Evolutionary conservation across 192 early-diverging fungal species (phyloP), one percentile per base, ranked within the genome.

Genomic region (Diversispora eburnea): DNA sequence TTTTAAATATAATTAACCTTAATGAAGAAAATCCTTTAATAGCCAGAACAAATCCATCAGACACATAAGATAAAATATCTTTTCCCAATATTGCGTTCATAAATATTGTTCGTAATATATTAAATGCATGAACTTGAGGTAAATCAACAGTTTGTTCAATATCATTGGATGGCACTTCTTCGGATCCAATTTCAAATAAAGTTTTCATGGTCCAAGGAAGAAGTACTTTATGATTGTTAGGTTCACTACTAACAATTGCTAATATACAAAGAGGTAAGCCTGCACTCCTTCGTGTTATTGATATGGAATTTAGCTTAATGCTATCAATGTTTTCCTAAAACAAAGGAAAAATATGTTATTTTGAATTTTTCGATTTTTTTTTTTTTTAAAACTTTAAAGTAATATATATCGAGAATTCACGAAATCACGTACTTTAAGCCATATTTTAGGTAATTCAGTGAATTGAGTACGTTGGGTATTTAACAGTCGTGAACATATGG

Each of bases 81-180:
- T 85, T 80, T 7, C 88, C 89, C 15, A 98, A 76, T 62, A 88
- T 83, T n/a, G 91, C 86, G 80, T 96, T 94, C 80, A 88, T 88
- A 54, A 98, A 87, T 54, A 98, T 84, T 2, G 84, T 85, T 51
- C 94, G 86, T 68, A 97, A 78, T 69, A 97, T 91, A 72, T 97
- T 98, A 78, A 91, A 92, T 9, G 94, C 92, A 77, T 98, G 96
- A 3, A 98, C 94, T 78, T 97, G 95, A 4, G 93, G 93, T 58
- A 94, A 78, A 78, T 97, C 94, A 17, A 91, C 84, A 1, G 85
- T 86, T 51, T 91, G 84, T 61, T 94, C 83, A 8, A 80, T 81
- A 2, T 76, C 76, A n/a, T 59, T 52, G 4, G 86, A 56, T 10
- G 64, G 43, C 15, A 55, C n/a, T 47, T 66, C n/a, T 48, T 54